Percentiles rank a stretch among this genome's conserved stretches.
These are phyloP conservation scores for Blastomyces emzantsi DNA, from an alignment of 2,329 filamentous ascomycete genomes.

Conservation along the genomic window DNA sequence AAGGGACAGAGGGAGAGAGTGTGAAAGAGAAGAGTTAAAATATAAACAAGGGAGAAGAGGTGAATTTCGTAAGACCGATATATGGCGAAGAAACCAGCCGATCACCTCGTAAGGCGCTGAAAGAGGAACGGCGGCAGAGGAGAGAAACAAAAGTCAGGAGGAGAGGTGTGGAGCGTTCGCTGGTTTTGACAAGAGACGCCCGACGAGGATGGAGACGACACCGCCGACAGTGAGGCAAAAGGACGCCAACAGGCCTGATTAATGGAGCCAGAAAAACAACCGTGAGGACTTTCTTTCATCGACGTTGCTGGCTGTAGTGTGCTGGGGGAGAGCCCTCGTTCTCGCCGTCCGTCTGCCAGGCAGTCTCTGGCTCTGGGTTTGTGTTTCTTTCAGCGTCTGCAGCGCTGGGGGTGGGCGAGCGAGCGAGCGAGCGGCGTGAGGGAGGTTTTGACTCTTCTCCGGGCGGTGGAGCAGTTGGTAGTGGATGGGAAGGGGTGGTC, in stretches of 20 bases:
- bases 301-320: not conserved
- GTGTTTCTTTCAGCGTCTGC: not conserved
- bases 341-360: not conserved
- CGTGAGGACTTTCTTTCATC: not conserved
- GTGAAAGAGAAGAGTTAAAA: not conserved
- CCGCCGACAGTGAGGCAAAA: not conserved
- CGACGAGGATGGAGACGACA: not conserved
- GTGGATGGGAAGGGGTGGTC: not conserved
- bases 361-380: not conserved
- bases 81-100: slow-evolving; percentile 5
- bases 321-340: not conserved
- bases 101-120: slow-evolving; percentile 5
- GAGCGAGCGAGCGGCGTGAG: not conserved
- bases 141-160: not conserved
- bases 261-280: not conserved
- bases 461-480: not conserved
- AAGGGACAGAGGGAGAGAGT: not conserved
- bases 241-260: not conserved
- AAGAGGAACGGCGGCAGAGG: not conserved
- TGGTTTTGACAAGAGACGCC: not conserved
- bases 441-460: not conserved
- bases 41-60: not conserved
- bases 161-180: not conserved
- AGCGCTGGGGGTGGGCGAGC: not conserved
- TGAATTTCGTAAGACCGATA: not conserved